A percentile compares a stretch with the other conserved stretches of the same genome.
Evolutionary conservation across 2,329 filamentous ascomycete genomes (phyloP).

Genomic region (Xylariaceae sp.): DNA sequence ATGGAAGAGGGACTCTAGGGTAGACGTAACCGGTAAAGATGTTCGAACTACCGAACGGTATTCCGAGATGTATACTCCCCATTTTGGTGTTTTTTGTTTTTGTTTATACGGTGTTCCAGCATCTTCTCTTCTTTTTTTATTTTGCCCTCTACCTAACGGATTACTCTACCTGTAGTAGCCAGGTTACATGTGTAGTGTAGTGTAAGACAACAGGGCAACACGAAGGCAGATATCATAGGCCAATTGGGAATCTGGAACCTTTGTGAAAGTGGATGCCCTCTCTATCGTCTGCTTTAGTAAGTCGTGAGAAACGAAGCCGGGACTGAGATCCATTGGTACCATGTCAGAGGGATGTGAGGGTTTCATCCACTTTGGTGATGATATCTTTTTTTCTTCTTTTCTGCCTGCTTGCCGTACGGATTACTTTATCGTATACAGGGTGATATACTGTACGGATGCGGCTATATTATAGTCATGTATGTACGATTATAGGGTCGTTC

Average conservation of each 20-base stretch:
- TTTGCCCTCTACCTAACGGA: too few relatives aligned
- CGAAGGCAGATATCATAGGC: conserved; percentile 11
- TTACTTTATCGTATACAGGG: too few relatives aligned
- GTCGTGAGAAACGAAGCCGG: background rate
- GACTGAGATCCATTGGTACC: background rate
- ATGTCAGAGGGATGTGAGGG: background rate
- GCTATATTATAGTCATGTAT: too few relatives aligned
- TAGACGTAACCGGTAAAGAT: background rate
- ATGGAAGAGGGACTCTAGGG: background rate
- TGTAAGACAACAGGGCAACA: conserved; percentile 7
- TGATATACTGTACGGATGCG: too few relatives aligned
- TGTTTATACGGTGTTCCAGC: conserved; percentile 6
- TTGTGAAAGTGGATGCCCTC: conserved; percentile 7
- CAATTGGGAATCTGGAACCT: conserved; percentile 16
- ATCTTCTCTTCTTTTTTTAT: background rate
- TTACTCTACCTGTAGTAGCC: background rate
- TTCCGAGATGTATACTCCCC: background rate
- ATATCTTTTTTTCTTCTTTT: too few relatives aligned
- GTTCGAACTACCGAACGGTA: background rate
- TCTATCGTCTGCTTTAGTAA: background rate
- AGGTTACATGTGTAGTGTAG: background rate
- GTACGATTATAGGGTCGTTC: too few relatives aligned
- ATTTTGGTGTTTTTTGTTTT: background rate
- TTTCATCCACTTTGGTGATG: background rate
- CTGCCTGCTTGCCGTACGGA: background rate